Conservation (phyloP, 2,329 filamentous ascomycete species). For the Chaetomium sp. region DNA sequence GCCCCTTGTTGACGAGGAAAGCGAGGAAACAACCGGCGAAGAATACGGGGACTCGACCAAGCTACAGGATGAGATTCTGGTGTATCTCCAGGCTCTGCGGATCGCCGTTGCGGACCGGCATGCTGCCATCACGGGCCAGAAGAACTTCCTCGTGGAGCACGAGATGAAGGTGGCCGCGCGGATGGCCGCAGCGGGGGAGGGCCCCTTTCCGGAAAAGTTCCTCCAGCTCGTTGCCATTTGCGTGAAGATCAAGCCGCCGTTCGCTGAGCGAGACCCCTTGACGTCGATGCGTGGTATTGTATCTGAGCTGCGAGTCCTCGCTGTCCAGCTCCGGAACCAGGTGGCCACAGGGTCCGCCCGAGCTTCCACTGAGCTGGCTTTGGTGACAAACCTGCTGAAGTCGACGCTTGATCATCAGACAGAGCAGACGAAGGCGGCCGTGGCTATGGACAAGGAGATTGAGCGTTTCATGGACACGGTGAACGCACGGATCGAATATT, state of each 20-base stretch:
- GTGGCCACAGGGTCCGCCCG: slow-evolving; percentile 47
- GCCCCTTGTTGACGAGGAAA: slow-evolving; percentile 78
- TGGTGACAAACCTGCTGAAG: slow-evolving; percentile 59
- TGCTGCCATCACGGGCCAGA: slow-evolving; percentile 67
- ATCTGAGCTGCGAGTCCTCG: slow-evolving; percentile 60
- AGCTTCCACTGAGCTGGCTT: slow-evolving; percentile 54
- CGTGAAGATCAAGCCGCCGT: slow-evolving; percentile 40
- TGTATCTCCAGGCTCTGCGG: slow-evolving; percentile 73
- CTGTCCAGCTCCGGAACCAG: slow-evolving; percentile 53
- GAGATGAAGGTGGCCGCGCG: slow-evolving; percentile 60
- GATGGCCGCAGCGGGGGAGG: slow-evolving; percentile 56
- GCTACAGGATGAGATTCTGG: slow-evolving; percentile 81
- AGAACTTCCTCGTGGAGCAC: slow-evolving; percentile 66
- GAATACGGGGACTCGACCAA: slow-evolving; percentile 86
- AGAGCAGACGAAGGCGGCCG: slow-evolving; percentile 44
- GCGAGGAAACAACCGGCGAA: slow-evolving; percentile 71
- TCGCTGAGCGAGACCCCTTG: slow-evolving; percentile 31
- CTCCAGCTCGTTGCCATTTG: slow-evolving; percentile 47
- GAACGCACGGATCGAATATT: slow-evolving; percentile 84
- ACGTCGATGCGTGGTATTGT: slow-evolving; percentile 66
- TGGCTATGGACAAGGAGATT: slow-evolving; percentile 59
- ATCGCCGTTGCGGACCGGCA: slow-evolving; percentile 73
- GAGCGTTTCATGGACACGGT: slow-evolving; percentile 70
- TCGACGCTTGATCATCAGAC: slow-evolving; percentile 49
- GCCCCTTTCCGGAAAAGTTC: slow-evolving; percentile 62